Base-by-base conservation (phyloP, 371 early-diverging fungal species). In the Fennellomyces sp. region DNA sequence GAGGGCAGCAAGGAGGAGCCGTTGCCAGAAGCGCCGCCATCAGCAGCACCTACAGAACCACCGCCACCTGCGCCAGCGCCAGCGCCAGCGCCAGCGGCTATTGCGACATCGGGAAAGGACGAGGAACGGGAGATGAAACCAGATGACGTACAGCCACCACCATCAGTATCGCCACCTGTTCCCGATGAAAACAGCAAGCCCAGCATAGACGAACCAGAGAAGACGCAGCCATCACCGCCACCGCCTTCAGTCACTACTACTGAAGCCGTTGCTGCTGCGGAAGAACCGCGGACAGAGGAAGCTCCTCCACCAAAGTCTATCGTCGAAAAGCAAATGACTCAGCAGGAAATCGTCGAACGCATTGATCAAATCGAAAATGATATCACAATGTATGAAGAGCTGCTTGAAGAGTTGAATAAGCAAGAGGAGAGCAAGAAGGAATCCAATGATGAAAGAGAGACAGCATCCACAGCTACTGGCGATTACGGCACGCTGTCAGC, bases 321-420 rank as follows among this genome's bases (percentile, higher is more conserved):
- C 26, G 21, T 7, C 10, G 39, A 11, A 27, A 39, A 39, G 39
- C 38, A 62, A 47, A 48, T 80, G 61, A 73, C 80, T 15, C 78
- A 81, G 53, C 78, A 81, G 33, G 68, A 78, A 48, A 81, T 81
- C 31, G 78, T 81, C 1, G 76, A 75, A 21, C 76, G 81, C 5
- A 81, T 81, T 65, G 78, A 68, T 49, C 73, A 78, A 50, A 81
- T 81, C 35, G 81, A 81, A 52, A 78, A 73, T 17, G 76, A 81
- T 52, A 74, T 81, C 23, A 68, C 62, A 1, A 73, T 66, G 59
- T 76, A 78, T 49, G 81, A 81, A 48, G 76, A 74, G n/a, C 58
- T 81, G 57, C 54, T 80, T 0, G 73, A 70, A 42, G 61, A 61
- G 27, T 64, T 69, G 17, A 56, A 60, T 2, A 64, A 61, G 28